Base-by-base conservation (phyloP, 768 basidiomycete genomes). In the Strobilomyces confusus region DNA sequence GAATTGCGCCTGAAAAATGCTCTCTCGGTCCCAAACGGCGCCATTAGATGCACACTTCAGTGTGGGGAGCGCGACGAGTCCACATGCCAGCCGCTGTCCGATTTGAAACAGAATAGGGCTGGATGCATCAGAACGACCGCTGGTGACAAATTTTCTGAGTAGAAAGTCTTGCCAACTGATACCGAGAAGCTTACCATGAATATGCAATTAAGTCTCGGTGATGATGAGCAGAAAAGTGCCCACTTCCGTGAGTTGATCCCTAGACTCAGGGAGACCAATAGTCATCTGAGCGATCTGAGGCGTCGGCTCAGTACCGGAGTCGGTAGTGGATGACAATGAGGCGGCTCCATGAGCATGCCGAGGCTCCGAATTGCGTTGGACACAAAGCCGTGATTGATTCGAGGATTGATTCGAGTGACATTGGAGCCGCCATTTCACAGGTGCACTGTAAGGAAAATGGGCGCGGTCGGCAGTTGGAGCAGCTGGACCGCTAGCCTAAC, bases 271-370 rank as follows among this genome's bases (percentile, higher is more conserved):
- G 23, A 25, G 7, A 33, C 23, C 29, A 23, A 11, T 25, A 22
- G 20, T 44, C 9, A 36, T 43, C 37, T 34, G 5, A 50, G 37
- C 29, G 42, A 13, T 29, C 22, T 17, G 50, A 29, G 22, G 34
- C 38, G 22, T 44, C 20, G 17, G 29, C 37, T 59, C 25, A 33
- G 37, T 44, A 25, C 45, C 3, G 37, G 36, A 52, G 12, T 23
- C n/a, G 34, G 45, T 5, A n/a, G 36, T 52, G 40, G 20, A 40
- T 36, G 25, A 32, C 32, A 58, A 43, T 51, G 48, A 38, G 32
- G 30, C 37, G 20, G 5, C 30, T 41, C n/a, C 14, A 33, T 25
- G 12, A 58, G 47, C 38, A 41, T 43, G 37, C 26, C 29, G 15
- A 30, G 26, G 22, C 25, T 43, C 30, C 19, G 38, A 20, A 40